Base-by-base conservation (phyloP, 2,329 filamentous ascomycete species). In the Verticillium dahliae region DNA sequence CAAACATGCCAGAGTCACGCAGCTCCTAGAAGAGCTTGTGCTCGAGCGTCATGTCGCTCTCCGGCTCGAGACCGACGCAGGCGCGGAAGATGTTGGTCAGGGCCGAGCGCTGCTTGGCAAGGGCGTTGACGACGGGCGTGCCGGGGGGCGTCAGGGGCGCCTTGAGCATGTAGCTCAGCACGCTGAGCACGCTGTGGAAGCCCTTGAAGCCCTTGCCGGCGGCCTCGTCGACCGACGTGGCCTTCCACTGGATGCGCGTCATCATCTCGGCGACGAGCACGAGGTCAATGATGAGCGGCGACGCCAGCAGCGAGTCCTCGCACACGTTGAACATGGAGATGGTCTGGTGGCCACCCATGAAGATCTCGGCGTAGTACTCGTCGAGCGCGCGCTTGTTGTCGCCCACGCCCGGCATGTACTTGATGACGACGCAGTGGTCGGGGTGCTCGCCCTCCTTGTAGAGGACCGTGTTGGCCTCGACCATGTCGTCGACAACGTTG, bases 401-500 rank as follows among this genome's bases (percentile, higher is more conserved):
- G 65, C 95, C 95, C 57, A 99, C 95, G 66, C 93, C 92, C 39
- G 95, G 95, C 93, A 99, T 97, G 83, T 99, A 99, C 86, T 99
- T 99, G 87, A 99, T 99, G 69, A 99, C 95, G 63, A 99, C 95
- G 63, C 91, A 96, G 82, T 99, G 95, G 75, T 99, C 93, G 2
- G 95, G 95, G 77, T 98, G 93, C 81, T 99, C 95, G 69, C 89
- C 92, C 71, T 91, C 82, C 78, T 89, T 87, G 83, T 99, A 99
- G 61, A 99, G 84, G 58, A 98, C 88, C 58, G 79, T 82, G 81
- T 99, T 99, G 72, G 95, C 94, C 72, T 92, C 93, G 63, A 99
- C 95, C 95, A 99, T 99, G 81, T 99, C 95, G 74, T 99, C 95
- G 61, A 99, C 95, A 13, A 99, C 95, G 75, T 97, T 99, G 71